Base-by-base conservation (phyloP, 305 asterid species). In the Fraxinus baroniana region DNA sequence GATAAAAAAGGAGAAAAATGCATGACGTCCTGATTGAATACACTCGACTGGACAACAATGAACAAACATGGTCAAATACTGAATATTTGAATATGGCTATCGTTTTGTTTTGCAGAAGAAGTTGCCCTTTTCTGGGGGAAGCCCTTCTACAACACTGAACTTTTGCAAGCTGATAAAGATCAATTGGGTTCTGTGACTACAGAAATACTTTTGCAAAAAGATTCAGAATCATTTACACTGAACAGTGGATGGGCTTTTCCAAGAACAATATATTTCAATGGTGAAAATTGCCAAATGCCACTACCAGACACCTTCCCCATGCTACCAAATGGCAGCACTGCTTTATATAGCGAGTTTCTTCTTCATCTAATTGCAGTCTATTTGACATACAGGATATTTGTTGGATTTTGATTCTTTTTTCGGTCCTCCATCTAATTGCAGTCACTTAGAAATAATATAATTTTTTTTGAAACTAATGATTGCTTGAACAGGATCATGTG, bases 211-310 rank as follows among this genome's bases (percentile, higher is more conserved):
- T 3, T 93, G 81, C 81, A 36, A 9, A 93, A 92, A 84, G 92
- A 91, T 80, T 35, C 79, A 74, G 72, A 57, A 24, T 83, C 92
- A 52, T 93, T 92, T 62, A 93, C 92, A 2, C 83, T 93, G 12
- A 83, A 92, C 3, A 87, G 87, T 81, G 98, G 95, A 5, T 93
- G 98, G 97, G 97, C 89, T 3, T 89, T 92, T 83, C 97, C 97
- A 5, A 90, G 95, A 82, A 87, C 86, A 79, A 81, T 91, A 79
- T 91, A 89, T 86, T 84, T 91, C 86, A 87, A 92, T 41, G 97
- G 98, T 20, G 98, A 93, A 74, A 87, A 82, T 74, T 92, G 97
- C 79, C 86, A 81, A 80, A 93, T 92, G 98, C 95, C 98, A 22
- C 90, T 79, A 57, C 98, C 98, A 8, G 92, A 92, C 49, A 70